These are phyloP conservation scores for Mrakia blollopis DNA, from an alignment of 768 basidiomycete genomes.

Conservation along the genomic window DNA sequence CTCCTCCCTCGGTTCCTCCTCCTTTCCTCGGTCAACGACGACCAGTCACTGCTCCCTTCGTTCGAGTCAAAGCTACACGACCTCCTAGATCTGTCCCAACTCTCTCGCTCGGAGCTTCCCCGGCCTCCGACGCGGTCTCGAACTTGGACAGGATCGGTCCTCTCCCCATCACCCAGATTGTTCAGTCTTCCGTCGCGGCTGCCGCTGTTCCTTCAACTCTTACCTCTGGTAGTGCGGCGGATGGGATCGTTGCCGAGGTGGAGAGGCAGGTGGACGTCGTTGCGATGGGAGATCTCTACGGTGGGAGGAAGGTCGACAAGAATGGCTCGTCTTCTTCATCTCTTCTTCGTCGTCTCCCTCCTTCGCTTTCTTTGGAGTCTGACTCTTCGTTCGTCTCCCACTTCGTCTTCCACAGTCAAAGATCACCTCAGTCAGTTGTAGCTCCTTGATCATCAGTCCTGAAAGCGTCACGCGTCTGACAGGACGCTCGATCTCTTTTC, in stretches of 20 bases:
- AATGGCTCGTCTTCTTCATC: constrained; percentile 36
- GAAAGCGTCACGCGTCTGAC: no score
- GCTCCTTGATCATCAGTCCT: no score
- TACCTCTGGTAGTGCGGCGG: constrained; percentile 59
- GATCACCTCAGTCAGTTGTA: constrained; percentile 63
- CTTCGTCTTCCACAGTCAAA: constrained; percentile 57
- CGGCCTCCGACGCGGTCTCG: constrained; percentile 34
- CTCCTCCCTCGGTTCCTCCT: no score
- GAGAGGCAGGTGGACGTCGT: constrained; percentile 72
- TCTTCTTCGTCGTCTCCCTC: background rate
- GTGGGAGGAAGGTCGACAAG: constrained; percentile 44
- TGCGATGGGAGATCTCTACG: constrained; percentile 83
- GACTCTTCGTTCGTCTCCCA: background rate
- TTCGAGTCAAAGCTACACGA: constrained; percentile 48
- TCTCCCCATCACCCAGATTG: constrained; percentile 15
- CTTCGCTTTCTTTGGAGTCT: background rate
- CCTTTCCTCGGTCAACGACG: no score
- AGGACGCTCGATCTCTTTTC: background rate
- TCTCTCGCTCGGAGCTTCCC: constrained; percentile 64
- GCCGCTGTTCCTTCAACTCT: background rate
- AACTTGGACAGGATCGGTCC: no score
- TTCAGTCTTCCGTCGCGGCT: constrained; percentile 23
- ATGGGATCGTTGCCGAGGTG: constrained; percentile 72
- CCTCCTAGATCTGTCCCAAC: constrained; percentile 62
- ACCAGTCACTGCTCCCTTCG: constrained; percentile 39